Evolutionary conservation across 2,329 filamentous ascomycete species (phyloP).

Genomic region (Xylaria sp.): DNA sequence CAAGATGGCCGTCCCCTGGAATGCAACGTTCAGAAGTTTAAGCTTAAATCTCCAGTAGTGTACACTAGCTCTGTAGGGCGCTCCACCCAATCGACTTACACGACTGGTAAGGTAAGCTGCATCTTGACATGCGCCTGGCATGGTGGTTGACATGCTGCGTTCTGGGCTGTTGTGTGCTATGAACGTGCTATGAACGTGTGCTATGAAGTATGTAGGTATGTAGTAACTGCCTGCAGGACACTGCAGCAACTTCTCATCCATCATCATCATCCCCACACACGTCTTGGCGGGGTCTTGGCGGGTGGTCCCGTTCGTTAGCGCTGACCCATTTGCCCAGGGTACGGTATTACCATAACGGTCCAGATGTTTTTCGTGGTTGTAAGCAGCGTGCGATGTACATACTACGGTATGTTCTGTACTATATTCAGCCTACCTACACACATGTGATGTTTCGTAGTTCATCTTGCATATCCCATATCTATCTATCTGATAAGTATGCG

Average conservation of each 20-base stretch:
- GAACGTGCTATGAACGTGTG: no score
- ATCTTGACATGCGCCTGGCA: constrained; percentile 20
- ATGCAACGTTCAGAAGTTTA: constrained; percentile 32
- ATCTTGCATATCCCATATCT: no score
- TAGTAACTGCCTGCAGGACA: constrained; percentile 23
- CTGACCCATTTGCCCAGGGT: neutral
- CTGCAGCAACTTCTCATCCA: neutral
- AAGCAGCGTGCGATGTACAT: neutral
- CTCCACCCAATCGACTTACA: constrained; percentile 25
- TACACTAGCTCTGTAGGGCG: neutral
- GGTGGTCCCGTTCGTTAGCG: neutral
- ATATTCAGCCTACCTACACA: no score
- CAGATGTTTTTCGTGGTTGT: neutral
- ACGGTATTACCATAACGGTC: no score
- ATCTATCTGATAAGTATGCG: neutral
- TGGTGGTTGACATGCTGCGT: constrained; percentile 5
- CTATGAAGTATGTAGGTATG: neutral
- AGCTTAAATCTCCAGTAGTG: constrained; percentile 32
- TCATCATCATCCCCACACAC: neutral
- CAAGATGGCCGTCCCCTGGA: constrained; percentile 20
- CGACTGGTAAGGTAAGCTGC: constrained; percentile 14
- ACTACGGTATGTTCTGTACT: no score
- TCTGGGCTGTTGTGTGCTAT: neutral
- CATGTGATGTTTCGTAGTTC: no score
- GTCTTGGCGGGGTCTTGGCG: neutral